These are phyloP conservation scores for Boletus sp. DNA, from an alignment of 1,284 basidiomycete genomes.

Conservation along the genomic window DNA sequence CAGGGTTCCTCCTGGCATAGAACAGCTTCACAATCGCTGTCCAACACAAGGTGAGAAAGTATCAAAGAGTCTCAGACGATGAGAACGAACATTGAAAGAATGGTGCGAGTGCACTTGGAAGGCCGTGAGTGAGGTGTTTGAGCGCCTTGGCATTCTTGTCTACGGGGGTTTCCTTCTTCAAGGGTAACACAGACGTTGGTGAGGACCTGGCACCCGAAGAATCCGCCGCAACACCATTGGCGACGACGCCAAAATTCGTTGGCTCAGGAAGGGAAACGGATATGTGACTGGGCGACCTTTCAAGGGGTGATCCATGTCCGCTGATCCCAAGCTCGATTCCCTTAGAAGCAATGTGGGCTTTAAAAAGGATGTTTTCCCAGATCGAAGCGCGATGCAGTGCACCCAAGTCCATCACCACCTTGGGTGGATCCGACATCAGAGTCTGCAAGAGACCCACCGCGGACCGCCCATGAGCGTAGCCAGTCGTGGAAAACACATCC, in stretches of 20 bases:
- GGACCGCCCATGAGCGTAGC: conserved; percentile 78
- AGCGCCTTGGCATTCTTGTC: conserved; percentile 74
- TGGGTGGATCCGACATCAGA: conserved; percentile 63
- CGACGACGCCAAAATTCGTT: conserved; percentile 28
- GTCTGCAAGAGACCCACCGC: conserved; percentile 75
- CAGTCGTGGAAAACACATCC: conserved; percentile 85
- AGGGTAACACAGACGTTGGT: conserved; percentile 25
- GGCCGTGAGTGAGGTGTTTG: conserved; percentile 76
- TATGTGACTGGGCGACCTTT: conserved; percentile 42
- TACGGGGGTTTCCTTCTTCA: conserved; percentile 43
- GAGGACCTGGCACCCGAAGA: conserved; percentile 21
- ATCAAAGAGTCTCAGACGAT: not conserved
- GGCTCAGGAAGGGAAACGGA: conserved; percentile 39
- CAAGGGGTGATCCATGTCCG: conserved; percentile 41
- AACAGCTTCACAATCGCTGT: conserved; percentile 86
- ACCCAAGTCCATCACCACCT: conserved; percentile 75
- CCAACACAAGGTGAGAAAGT: conserved; percentile 9
- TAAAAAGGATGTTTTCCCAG: conserved; percentile 85
- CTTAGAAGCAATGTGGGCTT: conserved; percentile 51
- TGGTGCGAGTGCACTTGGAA: conserved; percentile 75
- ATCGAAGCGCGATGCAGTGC: conserved; percentile 78
- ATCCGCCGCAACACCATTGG: conserved; percentile 42
- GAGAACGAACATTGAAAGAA: conserved; percentile 79
- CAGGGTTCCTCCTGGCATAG: conserved; percentile 75
- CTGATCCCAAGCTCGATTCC: conserved; percentile 45